phyloP scores from a whole-genome alignment of 2,329 filamentous ascomycete genomes.

The Talaromyces verruculosus region DNA sequence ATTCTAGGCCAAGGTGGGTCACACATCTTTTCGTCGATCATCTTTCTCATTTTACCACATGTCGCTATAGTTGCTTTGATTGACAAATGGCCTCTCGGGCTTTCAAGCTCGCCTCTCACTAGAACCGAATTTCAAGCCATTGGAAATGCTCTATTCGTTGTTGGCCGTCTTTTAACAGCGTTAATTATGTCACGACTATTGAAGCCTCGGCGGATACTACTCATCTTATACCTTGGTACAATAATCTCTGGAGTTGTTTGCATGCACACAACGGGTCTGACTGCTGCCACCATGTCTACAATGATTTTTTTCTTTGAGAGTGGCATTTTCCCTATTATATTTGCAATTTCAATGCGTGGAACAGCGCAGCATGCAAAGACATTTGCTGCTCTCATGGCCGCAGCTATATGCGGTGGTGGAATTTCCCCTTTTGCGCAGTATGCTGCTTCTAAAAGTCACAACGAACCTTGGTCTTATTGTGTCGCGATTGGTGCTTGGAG shows the following conservation, averaged over 20 bases:
- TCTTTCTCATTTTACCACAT: not conserved
- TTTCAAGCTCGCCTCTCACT: conserved; percentile 1
- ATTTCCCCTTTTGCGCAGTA: conserved; percentile 57
- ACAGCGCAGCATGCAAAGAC: conserved; percentile 59
- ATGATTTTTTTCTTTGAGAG: conserved; percentile 61
- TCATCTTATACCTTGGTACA: conserved; percentile 54
- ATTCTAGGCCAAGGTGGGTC: not conserved
- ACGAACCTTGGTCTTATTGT: conserved; percentile 44
- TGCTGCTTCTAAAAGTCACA: conserved; percentile 42
- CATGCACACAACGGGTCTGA: conserved; percentile 49
- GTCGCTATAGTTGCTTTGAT: not conserved
- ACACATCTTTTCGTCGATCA: not conserved
- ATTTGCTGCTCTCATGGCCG: conserved; percentile 54
- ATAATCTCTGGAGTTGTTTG: conserved; percentile 54
- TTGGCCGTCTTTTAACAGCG: conserved; percentile 58
- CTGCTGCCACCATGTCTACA: conserved; percentile 51
- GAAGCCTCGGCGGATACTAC: conserved; percentile 57
- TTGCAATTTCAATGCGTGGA: conserved; percentile 59
- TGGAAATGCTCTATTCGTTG: conserved; percentile 54
- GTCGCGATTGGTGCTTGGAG: conserved; percentile 56
- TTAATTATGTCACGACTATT: conserved; percentile 51
- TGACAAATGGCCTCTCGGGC: not conserved
- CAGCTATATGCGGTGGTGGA: conserved; percentile 56
- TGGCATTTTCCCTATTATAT: conserved; percentile 60
- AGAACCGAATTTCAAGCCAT: not conserved